Percentiles rank a stretch among this genome's conserved stretches.
phyloP scores from a whole-genome alignment of 2,329 filamentous ascomycete species.

The Incumbomyces lentus region DNA sequence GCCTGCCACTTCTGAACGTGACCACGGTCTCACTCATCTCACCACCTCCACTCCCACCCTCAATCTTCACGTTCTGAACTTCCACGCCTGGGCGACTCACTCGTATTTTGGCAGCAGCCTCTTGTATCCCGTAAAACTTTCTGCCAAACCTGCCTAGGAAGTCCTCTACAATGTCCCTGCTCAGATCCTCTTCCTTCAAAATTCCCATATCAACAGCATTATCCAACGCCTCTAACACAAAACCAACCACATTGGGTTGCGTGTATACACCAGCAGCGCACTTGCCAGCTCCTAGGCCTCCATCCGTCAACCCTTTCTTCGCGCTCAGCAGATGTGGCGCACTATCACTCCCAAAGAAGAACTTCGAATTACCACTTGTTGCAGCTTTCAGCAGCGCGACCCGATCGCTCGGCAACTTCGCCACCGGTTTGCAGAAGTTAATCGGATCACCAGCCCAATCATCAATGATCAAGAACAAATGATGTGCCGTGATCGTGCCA shows the following conservation, averaged over 20 bases:
- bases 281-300: conserved; percentile 25
- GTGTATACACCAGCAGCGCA: conserved; percentile 52
- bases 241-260: conserved; percentile 48
- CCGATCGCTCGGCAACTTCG: conserved; percentile 62
- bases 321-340: conserved; percentile 54
- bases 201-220: conserved; percentile 45
- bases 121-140: conserved; percentile 10
- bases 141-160: conserved; percentile 44
- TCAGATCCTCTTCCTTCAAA: conserved; percentile 45
- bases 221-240: conserved; percentile 50
- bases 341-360: conserved; percentile 62
- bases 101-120: conserved; percentile 10
- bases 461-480: conserved; percentile 69
- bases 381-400: conserved; percentile 59
- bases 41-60: background rate
- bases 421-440: conserved; percentile 69
- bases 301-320: conserved; percentile 44
- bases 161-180: conserved; percentile 42
- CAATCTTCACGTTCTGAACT: conserved; percentile 11
- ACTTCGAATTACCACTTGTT: conserved; percentile 43
- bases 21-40: conserved; percentile 12
- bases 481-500: conserved; percentile 76
- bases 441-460: conserved; percentile 63
- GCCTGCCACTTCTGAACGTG: conserved; percentile 12
- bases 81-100: conserved; percentile 4